Evolutionary conservation across 2,329 filamentous ascomycete species (phyloP).

Genomic region (Piedraia hortae): DNA sequence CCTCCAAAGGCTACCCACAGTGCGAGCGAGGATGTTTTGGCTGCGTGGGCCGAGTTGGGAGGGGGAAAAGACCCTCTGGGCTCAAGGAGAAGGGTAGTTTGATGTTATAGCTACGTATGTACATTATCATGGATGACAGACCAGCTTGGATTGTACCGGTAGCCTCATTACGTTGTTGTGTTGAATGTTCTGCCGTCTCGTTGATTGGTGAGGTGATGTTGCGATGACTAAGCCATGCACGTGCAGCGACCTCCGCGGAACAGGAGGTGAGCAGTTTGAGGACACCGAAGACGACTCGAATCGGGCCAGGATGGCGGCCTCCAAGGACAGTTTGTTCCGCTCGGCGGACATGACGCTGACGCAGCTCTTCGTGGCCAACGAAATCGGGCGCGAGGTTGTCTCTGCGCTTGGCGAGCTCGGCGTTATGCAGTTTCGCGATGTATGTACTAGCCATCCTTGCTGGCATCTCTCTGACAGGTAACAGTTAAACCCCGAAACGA

Average conservation of each 20-base stretch:
- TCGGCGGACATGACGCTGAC: slow-evolving; percentile 99
- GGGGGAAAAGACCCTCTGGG: no score
- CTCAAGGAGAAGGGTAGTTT: no score
- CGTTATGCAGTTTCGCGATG: slow-evolving; percentile 89
- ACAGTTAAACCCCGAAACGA: slow-evolving; percentile 75
- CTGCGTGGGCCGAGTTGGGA: slow-evolving; percentile 21
- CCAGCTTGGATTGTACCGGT: background rate
- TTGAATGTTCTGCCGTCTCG: no score
- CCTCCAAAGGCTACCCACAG: no score
- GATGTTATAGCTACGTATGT: no score
- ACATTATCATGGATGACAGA: no score
- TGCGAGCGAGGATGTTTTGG: slow-evolving; percentile 20
- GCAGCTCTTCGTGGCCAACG: slow-evolving; percentile 96
- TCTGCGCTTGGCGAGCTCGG: slow-evolving; percentile 90
- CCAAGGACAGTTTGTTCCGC: slow-evolving; percentile 88
- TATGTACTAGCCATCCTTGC: slow-evolving; percentile 22
- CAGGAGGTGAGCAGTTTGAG: no score
- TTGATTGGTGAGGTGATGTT: no score
- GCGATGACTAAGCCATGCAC: no score
- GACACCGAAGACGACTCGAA: no score
- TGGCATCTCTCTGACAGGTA: slow-evolving; percentile 3
- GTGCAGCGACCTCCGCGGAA: no score
- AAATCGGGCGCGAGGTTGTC: slow-evolving; percentile 93
- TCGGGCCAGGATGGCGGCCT: slow-evolving; percentile 25
- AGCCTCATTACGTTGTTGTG: background rate